Evolutionary conservation across 352 stramenopile species (phyloP).

Genomic region (Globisporangium emineosum): DNA sequence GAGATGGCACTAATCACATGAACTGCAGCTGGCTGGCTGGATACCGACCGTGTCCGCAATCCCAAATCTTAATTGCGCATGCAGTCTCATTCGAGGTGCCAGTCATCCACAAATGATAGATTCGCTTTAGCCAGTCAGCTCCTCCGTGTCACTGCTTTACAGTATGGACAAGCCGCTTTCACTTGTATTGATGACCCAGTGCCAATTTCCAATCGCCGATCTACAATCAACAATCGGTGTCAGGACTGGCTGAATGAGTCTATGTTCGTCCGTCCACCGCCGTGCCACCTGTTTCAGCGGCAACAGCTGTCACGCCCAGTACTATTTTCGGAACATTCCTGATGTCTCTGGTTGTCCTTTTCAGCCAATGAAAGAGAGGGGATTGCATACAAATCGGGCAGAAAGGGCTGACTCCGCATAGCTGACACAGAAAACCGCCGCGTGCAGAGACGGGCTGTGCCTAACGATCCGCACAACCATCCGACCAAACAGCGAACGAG

Average conservation of each 20-base stretch:
- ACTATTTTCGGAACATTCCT: constrained; percentile 9
- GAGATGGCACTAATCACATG: background rate
- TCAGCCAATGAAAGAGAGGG: background rate
- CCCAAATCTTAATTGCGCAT: background rate
- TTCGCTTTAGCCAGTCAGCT: background rate
- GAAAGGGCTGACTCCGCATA: constrained; percentile 4
- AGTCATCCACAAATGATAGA: background rate
- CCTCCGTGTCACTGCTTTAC: background rate
- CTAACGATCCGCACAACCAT: constrained; percentile 13
- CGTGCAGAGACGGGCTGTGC: background rate
- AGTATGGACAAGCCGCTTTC: background rate
- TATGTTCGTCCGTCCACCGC: background rate
- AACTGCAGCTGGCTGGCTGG: background rate
- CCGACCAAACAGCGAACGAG: background rate
- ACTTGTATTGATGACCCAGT: no score
- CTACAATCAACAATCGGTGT: constrained; percentile 1
- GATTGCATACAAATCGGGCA: constrained; percentile 11
- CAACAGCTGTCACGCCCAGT: constrained; percentile 4
- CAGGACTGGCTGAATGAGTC: background rate
- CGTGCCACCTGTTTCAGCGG: constrained; percentile 6
- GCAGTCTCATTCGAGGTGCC: background rate
- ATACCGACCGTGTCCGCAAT: background rate
- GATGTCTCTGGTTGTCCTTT: background rate
- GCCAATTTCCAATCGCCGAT: background rate
- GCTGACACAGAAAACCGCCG: constrained; percentile 1